Evolutionary conservation across 345 rosid species (phyloP).

Genomic region (Moringa oleifera): DNA sequence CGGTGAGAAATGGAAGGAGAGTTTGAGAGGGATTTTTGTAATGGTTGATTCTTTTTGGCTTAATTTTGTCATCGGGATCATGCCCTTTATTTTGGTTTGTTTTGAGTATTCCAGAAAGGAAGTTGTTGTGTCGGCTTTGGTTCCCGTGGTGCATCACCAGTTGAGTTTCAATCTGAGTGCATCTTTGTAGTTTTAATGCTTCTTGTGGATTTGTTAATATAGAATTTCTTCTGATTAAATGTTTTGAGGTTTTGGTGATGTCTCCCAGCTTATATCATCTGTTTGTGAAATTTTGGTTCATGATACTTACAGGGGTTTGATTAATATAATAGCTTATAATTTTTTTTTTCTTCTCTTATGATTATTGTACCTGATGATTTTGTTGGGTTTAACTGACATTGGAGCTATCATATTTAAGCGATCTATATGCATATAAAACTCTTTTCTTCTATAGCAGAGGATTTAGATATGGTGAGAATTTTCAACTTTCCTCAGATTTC

Average conservation of each 20-base stretch:
- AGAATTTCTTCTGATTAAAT: background rate
- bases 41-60: slow-evolving; percentile 11
- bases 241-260: background rate
- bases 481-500: background rate
- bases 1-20: background rate
- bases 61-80: slow-evolving; percentile 16
- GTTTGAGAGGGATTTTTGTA: background rate
- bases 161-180: background rate
- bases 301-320: no score
- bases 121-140: background rate
- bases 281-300: no score
- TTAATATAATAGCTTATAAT: no score
- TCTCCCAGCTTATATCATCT: background rate
- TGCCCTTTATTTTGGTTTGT: background rate
- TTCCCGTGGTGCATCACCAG: background rate
- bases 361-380: background rate
- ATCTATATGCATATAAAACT: background rate
- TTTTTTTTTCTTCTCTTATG: background rate
- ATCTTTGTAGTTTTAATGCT: background rate
- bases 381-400: no score
- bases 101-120: background rate
- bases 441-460: background rate
- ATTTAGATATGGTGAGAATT: background rate
- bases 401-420: background rate
- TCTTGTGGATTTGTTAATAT: background rate